Base-by-base conservation (phyloP, 306 rosid species). In the Phaseolus lunatus region DNA sequence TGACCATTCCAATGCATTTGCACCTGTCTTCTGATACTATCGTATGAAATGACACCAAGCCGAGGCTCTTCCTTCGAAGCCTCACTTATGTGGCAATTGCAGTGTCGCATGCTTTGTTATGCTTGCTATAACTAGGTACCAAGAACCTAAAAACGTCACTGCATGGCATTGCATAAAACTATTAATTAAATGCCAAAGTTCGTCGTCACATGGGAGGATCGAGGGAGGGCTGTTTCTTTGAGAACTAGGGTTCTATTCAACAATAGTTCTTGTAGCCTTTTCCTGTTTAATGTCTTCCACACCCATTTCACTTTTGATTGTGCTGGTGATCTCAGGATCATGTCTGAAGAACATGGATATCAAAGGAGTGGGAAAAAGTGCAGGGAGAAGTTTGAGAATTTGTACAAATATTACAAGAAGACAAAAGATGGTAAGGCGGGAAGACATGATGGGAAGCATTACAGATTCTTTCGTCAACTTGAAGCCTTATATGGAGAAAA, bases 351-450 rank as follows among this genome's bases (percentile, higher is more conserved):
- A 75, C 91, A 91, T 84, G 95, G 95, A 63, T 92, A 90, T 62
- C 97, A 91, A 92, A 92, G 99, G 85, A 96, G 96, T 89, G 99
- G 99, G 18, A 96, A 95, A 79, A 96, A 96, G 81, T 96, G 99
- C 91, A 89, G 97, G 59, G 98, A 95, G 75, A 95, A 95, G 72
- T 95, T 95, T 72, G 98, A 95, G 68, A 95, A 95, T 77, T 84
- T 95, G 63, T 92, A 95, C 86, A 95, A 95, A 73, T 95, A 95
- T 77, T 95, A 95, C 96, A 95, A 95, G 92, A 95, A 95, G 80
- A 92, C 98, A 12, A 95, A 89, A 77, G 98, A 95, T 82, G 98
- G 98, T 0, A 95, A 95, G 67, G 96, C 97, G 58, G 97, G 97
- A 73, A 88, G 99, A 72, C 97, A 95, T 78, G 99, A 95, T 76